These are phyloP conservation scores for Cordyceps fumosorosea DNA, from an alignment of 2,329 filamentous ascomycete species.

Conservation along the genomic window DNA sequence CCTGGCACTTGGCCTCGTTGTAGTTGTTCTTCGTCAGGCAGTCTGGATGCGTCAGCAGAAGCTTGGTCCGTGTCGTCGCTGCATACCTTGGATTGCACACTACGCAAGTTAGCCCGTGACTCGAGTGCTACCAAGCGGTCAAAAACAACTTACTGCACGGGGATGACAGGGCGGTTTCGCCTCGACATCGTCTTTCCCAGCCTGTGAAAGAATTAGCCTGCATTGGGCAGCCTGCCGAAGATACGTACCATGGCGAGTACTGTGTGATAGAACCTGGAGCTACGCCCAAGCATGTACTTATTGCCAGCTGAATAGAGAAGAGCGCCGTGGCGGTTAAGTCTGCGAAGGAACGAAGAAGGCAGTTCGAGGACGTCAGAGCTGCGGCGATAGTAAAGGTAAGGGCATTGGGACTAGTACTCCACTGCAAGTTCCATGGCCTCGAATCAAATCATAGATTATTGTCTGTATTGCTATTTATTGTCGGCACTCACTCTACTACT, in stretches of 20 bases:
- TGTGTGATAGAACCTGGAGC: background rate
- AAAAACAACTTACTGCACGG: slow-evolving; percentile 56
- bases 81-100: slow-evolving; percentile 83
- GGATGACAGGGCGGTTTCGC: slow-evolving; percentile 78
- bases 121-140: background rate
- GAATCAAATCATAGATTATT: background rate
- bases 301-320: background rate
- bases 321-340: background rate
- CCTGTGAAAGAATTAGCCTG: slow-evolving; percentile 10
- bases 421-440: background rate
- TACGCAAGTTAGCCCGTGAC: slow-evolving; percentile 26
- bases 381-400: background rate
- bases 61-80: background rate
- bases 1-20: slow-evolving; percentile 76
- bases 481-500: background rate
- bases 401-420: background rate
- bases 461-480: background rate
- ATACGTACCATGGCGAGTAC: background rate
- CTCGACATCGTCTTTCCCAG: slow-evolving; percentile 62
- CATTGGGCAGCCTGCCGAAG: background rate
- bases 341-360: background rate
- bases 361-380: background rate
- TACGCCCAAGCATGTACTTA: background rate
- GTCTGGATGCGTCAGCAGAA: slow-evolving; percentile 42
- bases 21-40: slow-evolving; percentile 81